Percentiles rank a stretch among this genome's conserved stretches.
phyloP scores from a whole-genome alignment of 2,329 filamentous ascomycete species.

The Colletotrichum navitas region DNA sequence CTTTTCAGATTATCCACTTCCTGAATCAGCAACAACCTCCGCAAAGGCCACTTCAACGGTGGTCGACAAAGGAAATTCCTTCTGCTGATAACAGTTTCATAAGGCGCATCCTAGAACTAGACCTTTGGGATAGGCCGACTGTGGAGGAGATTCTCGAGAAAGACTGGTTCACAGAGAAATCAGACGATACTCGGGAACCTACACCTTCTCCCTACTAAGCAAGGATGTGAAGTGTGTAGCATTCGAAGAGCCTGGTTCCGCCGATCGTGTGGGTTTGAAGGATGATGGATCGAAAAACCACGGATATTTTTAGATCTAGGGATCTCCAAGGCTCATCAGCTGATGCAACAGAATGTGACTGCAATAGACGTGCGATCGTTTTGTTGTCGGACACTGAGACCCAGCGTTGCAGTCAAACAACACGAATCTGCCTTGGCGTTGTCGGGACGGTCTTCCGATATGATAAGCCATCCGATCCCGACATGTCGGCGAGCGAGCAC shows the following conservation, averaged over 20 bases:
- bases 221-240: background rate
- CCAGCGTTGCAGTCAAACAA: background rate
- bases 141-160: too few species aligned
- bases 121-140: too few species aligned
- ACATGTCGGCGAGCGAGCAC: constrained; percentile 25
- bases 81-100: too few species aligned
- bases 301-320: background rate
- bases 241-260: background rate
- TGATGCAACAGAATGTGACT: background rate
- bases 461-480: constrained; percentile 33
- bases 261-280: background rate
- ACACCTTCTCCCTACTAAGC: too few species aligned
- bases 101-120: too few species aligned
- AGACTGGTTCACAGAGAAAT: too few species aligned
- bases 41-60: too few species aligned
- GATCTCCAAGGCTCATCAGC: background rate
- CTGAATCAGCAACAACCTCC: too few species aligned
- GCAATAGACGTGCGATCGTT: background rate
- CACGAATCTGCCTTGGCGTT: background rate
- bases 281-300: background rate
- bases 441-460: constrained; percentile 29
- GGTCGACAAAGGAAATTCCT: too few species aligned
- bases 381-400: background rate
- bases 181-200: too few species aligned
- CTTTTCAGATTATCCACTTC: too few species aligned